Base-by-base conservation (phyloP, 2,329 filamentous ascomycete species). In the Nemania sp. region DNA sequence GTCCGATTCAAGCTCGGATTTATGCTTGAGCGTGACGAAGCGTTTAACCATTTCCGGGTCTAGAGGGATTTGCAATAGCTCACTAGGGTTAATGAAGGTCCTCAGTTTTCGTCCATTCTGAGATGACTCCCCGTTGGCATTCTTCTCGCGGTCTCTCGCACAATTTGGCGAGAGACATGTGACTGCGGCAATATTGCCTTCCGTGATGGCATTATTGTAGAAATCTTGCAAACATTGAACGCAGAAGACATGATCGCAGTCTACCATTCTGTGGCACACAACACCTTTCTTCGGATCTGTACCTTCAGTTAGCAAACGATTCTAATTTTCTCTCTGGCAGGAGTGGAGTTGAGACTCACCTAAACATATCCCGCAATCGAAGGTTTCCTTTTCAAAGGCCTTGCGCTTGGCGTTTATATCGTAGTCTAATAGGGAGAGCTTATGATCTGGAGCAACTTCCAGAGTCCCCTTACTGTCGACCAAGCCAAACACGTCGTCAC, bases 201-300 rank as follows among this genome's bases (percentile, higher is more conserved):
- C 91, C 0, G 81, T 86, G 69, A 99, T 97, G 66, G 91, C 92
- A 65, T 87, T 88, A 67, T 89, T 91, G 81, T 96, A 98, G 68
- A 94, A 97, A 68, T 94, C 91, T 64, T 91, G 89, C 2, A 99
- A 80, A 71, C 95, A 99, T n/a, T 86, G 76, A 17, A 89, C 79
- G 74, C 95, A 99, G 72, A 98, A 99, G 39, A 98, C 92, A 73
- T 99, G 94, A 0, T 86, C 87, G 74, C 95, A 99, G 60, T 89
- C 87, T 47, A 90, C 77, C 82, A 98, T 88, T 43, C 86, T 85
- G 77, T 98, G 90, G 73, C 95, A 98, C 11, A 81, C 83, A 0
- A 79, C 76, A 1, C 95, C 95, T 73, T 96, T 97, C 75, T 97
- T 97, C 0, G 92, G 92, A 74, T 98, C 94, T 84, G 57, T 11